These are phyloP conservation scores for Intubia oerlemansii DNA, from an alignment of 2,329 filamentous ascomycete genomes.

Conservation along the genomic window DNA sequence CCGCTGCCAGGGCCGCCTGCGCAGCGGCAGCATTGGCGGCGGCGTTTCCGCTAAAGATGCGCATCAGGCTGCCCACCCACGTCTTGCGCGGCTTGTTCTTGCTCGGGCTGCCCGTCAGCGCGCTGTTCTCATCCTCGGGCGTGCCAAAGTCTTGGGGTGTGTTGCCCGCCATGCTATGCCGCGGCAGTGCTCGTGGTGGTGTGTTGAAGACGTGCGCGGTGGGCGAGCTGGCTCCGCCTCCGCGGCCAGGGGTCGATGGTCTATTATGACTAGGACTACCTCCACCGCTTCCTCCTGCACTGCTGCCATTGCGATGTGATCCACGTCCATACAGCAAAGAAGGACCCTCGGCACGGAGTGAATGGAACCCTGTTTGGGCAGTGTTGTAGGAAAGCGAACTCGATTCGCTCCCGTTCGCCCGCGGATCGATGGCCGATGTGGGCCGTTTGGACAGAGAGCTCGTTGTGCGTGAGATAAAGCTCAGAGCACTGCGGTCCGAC, in stretches of 20 bases:
- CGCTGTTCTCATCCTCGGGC: conserved; percentile 11
- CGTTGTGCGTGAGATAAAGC: conserved; percentile 10
- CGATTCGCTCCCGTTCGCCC: conserved; percentile 6
- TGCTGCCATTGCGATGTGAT: conserved; percentile 9
- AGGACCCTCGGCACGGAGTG: conserved; percentile 31
- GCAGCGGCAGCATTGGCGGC: not conserved
- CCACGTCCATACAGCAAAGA: conserved; percentile 17
- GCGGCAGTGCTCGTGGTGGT: no score
- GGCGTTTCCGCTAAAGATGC: conserved; percentile 27
- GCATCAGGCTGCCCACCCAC: conserved; percentile 47
- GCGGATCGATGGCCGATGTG: no score
- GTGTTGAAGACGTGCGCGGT: no score
- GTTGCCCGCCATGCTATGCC: no score
- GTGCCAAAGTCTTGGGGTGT: no score
- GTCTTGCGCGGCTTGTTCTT: conserved; percentile 33
- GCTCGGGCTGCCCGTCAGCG: conserved; percentile 29
- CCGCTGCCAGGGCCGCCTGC: not conserved
- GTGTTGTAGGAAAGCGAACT: conserved; percentile 5
- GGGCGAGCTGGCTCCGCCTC: conserved; percentile 7
- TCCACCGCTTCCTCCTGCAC: conserved; percentile 1
- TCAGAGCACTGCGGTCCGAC: conserved; percentile 28
- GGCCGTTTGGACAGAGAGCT: no score
- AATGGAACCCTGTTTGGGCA: conserved; percentile 28
- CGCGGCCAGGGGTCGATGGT: no score
- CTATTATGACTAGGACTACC: no score